Evolutionary conservation across 768 basidiomycete genomes (phyloP).

Genomic region (Phylloporus sp.): DNA sequence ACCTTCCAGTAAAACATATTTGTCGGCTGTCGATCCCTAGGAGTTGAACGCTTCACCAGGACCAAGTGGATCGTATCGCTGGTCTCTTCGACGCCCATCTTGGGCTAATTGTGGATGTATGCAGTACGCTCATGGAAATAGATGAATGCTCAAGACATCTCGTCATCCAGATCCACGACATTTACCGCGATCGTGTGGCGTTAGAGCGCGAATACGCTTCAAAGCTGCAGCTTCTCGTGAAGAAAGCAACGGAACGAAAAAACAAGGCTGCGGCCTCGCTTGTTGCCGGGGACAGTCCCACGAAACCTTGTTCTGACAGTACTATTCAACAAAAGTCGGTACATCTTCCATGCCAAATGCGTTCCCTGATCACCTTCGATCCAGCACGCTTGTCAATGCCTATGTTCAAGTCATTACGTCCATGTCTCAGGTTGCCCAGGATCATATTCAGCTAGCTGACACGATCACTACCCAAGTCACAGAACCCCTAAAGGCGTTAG

Average conservation of each 20-base stretch:
- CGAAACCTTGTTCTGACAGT: constrained; percentile 52
- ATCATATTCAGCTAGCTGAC: constrained; percentile 66
- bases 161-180: constrained; percentile 59
- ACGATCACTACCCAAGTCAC: constrained; percentile 52
- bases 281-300: constrained; percentile 64
- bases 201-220: constrained; percentile 77
- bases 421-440: constrained; percentile 55
- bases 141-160: constrained; percentile 1
- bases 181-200: constrained; percentile 59
- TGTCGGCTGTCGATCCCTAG: not conserved
- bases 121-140: constrained; percentile 16
- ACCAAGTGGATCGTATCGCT: constrained; percentile 65
- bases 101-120: constrained; percentile 60
- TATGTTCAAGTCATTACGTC: constrained; percentile 65
- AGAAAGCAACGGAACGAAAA: constrained; percentile 70
- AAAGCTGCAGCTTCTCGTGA: constrained; percentile 61
- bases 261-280: constrained; percentile 47
- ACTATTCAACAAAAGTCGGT: constrained; percentile 53
- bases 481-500: constrained; percentile 56
- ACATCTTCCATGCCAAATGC: too few species aligned
- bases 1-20: constrained; percentile 44
- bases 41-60: constrained; percentile 38
- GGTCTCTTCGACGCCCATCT: constrained; percentile 58
- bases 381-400: constrained; percentile 68
- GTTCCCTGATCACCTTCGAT: constrained; percentile 11